phyloP scores from a whole-genome alignment of 2,329 filamentous ascomycete genomes.

The Talaromyces sp. region DNA sequence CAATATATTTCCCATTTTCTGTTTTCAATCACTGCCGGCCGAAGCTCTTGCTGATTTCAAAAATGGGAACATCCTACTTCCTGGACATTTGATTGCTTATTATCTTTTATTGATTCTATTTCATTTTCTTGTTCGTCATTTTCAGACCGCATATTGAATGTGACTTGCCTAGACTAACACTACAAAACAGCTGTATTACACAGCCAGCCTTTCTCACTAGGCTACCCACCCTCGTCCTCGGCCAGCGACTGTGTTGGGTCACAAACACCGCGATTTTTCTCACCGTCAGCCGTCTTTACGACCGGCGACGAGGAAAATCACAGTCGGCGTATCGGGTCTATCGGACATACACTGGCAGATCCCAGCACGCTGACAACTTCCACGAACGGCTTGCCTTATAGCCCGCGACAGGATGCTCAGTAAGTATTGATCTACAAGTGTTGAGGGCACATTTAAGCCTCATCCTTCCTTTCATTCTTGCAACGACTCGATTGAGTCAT shows the following conservation, averaged over 20 bases:
- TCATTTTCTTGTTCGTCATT: conserved; percentile 16
- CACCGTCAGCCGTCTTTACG: conserved; percentile 34
- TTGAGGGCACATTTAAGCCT: background rate
- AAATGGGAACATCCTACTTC: background rate
- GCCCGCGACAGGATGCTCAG: conserved; percentile 52
- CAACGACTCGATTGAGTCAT: background rate
- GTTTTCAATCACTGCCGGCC: background rate
- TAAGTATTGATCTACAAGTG: conserved; percentile 45
- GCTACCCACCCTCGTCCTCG: conserved; percentile 35
- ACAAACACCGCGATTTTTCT: conserved; percentile 32
- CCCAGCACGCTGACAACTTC: conserved; percentile 38
- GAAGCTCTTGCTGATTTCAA: background rate
- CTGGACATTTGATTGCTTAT: background rate
- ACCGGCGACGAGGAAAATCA: conserved; percentile 45
- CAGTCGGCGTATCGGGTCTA: conserved; percentile 50
- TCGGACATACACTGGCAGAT: conserved; percentile 46
- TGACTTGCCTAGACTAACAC: background rate
- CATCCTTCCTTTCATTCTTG: background rate
- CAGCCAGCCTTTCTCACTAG: conserved; percentile 35
- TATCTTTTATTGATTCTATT: background rate
- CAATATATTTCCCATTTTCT: background rate
- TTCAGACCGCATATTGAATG: conserved; percentile 14
- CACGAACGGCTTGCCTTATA: conserved; percentile 52
- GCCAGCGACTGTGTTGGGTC: conserved; percentile 39
- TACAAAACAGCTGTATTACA: conserved; percentile 34